Evolutionary conservation across 2,329 filamentous ascomycete species (phyloP), one percentile per base, ranked within the genome.

Genomic region (Cladosporium colombiae): DNA sequence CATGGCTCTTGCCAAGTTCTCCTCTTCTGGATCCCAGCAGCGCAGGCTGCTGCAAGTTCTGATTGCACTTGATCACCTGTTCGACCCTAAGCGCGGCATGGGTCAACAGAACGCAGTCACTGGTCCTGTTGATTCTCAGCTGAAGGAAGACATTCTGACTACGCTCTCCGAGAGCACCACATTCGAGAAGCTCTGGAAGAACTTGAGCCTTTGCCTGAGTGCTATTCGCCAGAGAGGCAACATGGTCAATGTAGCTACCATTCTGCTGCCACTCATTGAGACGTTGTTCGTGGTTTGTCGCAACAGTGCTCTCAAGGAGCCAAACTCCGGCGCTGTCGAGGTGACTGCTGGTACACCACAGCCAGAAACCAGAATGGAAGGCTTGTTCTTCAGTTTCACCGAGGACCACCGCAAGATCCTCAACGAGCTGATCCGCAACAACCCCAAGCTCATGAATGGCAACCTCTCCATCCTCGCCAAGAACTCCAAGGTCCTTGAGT

Each of bases 211-310:
- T 44, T 98, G 94, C 76, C 84, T 99, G 64, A 88, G 87, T 65
- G 90, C 92, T 10, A 97, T 99, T 71, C 91, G 92, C 61, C 88
- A 96, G 78, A 91, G 93, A 65, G 93, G 96, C 76, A 96, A 92
- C 76, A 95, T 98, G 89, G 88, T 98, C 74, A 97, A 96, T 74
- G 93, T 99, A 65, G 96, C 95, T 33, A 98, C 94, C 0, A 98
- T 98, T 69, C 85, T 99, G 29, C 83, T 98, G 40, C 95, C 95
- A 33, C 83, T 99, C 33, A 97, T 99, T 68, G 95, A 99, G 78
- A 92, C 93, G 6, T 83, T 99, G 68, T 99, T 99, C 95, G 95
- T 99, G 62, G 93, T 99, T 31, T 99, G 96, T 85, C 99, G 98
- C 83, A 98, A 98, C 78, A 97, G 93, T 10, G 91, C 92, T 1